These are phyloP conservation scores for Cyberlindnera lachancei DNA, from an alignment of 805 yeast genomes.

Conservation along the genomic window DNA sequence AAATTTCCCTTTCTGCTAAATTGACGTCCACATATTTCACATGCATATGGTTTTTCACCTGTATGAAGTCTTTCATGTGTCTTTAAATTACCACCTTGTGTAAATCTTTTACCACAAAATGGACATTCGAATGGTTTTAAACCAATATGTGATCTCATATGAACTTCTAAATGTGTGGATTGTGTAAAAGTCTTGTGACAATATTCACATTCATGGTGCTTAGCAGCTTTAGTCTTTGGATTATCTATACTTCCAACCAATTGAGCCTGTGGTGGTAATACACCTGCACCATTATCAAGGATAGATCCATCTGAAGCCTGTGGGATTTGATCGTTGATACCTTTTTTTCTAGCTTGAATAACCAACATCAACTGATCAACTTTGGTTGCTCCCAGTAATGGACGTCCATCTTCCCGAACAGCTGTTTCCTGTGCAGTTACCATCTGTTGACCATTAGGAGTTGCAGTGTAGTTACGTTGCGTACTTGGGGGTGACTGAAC, in stretches of 20 bases:
- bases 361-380: constrained; percentile 89
- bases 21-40: constrained; percentile 66
- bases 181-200: constrained; percentile 81
- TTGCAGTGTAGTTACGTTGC: constrained; percentile 1
- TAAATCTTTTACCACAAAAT: constrained; percentile 72
- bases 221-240: constrained; percentile 37
- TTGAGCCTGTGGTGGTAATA: constrained; percentile 52
- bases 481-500: not conserved
- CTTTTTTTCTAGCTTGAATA: constrained; percentile 80
- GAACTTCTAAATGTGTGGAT: constrained; percentile 87
- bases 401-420: constrained; percentile 55
- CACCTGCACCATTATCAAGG: constrained; percentile 42
- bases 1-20: constrained; percentile 90
- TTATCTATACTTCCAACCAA: constrained; percentile 78
- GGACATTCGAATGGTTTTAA: constrained; percentile 76
- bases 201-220: constrained; percentile 64
- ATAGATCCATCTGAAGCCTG: constrained; percentile 67
- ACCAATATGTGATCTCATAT: constrained; percentile 81
- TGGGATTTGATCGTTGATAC: constrained; percentile 55
- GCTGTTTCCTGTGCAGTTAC: constrained; percentile 39
- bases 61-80: constrained; percentile 85
- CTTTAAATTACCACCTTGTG: constrained; percentile 85
- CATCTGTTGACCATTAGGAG: constrained; percentile 24
- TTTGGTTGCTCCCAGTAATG: constrained; percentile 76
- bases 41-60: constrained; percentile 84